Evolutionary conservation across 2,329 filamentous ascomycete species (phyloP), one percentile per base, ranked within the genome.

Genomic region (Aspergillus sp.): DNA sequence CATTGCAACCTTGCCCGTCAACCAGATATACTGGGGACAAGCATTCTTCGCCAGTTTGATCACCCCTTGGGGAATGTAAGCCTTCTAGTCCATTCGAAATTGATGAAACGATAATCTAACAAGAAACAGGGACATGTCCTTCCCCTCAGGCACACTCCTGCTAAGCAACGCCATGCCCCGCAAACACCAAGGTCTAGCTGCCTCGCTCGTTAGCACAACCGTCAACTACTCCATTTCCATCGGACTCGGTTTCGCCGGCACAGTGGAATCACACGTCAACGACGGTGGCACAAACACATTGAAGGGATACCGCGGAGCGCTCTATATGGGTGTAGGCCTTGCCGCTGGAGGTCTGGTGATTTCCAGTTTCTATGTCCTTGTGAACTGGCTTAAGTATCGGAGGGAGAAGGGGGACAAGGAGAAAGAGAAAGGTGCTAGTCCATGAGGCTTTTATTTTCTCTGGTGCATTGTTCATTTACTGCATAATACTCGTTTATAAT

Each of bases 161-260:
- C 68, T 86, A 7, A 79, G 75, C 25, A 77, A 84, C 53, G 68
- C 68, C 2, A 68, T 76, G 23, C 54, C 63, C 7, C 65, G 68
- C 25, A 63, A 74, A 45, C 70, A 75, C 45, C 76, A 80, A 53
- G 77, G 76, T 4, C 68, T 78, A 13, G 75, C 75, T 2, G 75
- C 75, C 0, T 79, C 74, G 15, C 61, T 86, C 5, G 79, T 85
- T 27, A 81, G 77, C 49, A 85, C 82, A 0, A 72, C 84, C 9
- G 78, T 86, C 51, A 86, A 88, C 62, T 88, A 86, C 59, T 78
- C 77, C 49, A 85, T 87, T 30, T 81, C 80, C 1, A 63, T 86
- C 2, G 82, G 80, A 0, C 42, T 70, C 88, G 0, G 84, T 83
- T 0, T 76, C 88, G 41, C 83, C 83, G 0, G 83, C 82, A 0